These are phyloP conservation scores for Kodamaea anthophila DNA, from an alignment of 1,139 yeast species.

Conservation along the genomic window DNA sequence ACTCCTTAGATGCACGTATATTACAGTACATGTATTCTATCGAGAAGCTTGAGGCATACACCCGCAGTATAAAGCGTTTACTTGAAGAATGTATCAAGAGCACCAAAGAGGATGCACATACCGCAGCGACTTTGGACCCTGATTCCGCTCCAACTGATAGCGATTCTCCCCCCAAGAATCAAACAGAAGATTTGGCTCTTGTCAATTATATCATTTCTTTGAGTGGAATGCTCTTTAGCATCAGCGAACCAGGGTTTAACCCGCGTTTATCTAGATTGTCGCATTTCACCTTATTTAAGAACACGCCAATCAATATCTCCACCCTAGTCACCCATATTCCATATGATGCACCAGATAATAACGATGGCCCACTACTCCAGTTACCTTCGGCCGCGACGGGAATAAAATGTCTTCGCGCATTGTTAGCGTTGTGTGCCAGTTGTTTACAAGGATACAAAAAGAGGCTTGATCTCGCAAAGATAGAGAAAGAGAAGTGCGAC, in stretches of 20 bases:
- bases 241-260: conserved; percentile 42
- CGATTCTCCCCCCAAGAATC: not conserved
- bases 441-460: conserved; percentile 45
- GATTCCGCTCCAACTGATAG: not conserved
- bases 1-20: conserved; percentile 30
- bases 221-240: conserved; percentile 41
- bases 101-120: not conserved
- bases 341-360: conserved; percentile 32
- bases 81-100: conserved; percentile 2
- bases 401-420: conserved; percentile 28
- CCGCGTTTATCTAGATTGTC: conserved; percentile 38
- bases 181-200: conserved; percentile 14
- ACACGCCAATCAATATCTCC: conserved; percentile 25
- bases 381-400: conserved; percentile 27
- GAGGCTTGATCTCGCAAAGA: conserved; percentile 36
- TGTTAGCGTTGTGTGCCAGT: conserved; percentile 31
- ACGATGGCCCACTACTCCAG: conserved; percentile 24
- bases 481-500: conserved; percentile 20
- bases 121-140: not conserved
- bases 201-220: conserved; percentile 35
- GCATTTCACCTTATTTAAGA: conserved; percentile 34
- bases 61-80: conserved; percentile 15
- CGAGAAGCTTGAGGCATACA: conserved; percentile 23
- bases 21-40: conserved; percentile 39
- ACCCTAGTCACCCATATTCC: conserved; percentile 35